phyloP scores from a whole-genome alignment of 1,139 yeast species.

The Trichomonascaceae sp. region DNA sequence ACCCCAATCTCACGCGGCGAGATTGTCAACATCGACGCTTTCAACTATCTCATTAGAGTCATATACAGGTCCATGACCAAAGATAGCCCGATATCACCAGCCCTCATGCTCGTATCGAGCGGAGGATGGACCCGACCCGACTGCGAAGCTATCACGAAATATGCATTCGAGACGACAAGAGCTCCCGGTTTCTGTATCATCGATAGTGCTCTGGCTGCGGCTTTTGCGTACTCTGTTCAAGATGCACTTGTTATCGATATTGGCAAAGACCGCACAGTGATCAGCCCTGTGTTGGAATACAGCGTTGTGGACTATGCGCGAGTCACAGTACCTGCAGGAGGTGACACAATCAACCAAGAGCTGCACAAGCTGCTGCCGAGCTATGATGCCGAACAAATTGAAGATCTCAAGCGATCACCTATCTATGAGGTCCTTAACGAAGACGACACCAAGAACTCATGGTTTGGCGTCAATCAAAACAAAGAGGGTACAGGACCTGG shows the following conservation, averaged over 20 bases:
- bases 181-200: conserved; percentile 61
- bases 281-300: conserved; percentile 66
- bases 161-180: conserved; percentile 59
- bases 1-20: conserved; percentile 52
- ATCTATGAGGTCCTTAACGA: conserved; percentile 65
- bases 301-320: conserved; percentile 46
- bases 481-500: conserved; percentile 26
- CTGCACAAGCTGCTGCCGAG: conserved; percentile 41
- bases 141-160: conserved; percentile 59
- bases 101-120: conserved; percentile 51
- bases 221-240: conserved; percentile 55
- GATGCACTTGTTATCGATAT: conserved; percentile 67
- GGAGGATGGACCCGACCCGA: conserved; percentile 56
- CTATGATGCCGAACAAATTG: conserved; percentile 41
- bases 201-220: conserved; percentile 56
- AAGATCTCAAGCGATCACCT: conserved; percentile 56
- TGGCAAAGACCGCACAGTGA: conserved; percentile 62
- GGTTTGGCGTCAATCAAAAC: conserved; percentile 36
- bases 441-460: conserved; percentile 46
- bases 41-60: conserved; percentile 52
- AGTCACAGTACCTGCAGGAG: conserved; percentile 44
- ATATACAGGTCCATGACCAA: conserved; percentile 36
- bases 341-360: conserved; percentile 43
- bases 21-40: conserved; percentile 56
- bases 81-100: conserved; percentile 20